Base-by-base conservation (phyloP, 176 grass and related monocot species). In the Pontederia paniculata region DNA sequence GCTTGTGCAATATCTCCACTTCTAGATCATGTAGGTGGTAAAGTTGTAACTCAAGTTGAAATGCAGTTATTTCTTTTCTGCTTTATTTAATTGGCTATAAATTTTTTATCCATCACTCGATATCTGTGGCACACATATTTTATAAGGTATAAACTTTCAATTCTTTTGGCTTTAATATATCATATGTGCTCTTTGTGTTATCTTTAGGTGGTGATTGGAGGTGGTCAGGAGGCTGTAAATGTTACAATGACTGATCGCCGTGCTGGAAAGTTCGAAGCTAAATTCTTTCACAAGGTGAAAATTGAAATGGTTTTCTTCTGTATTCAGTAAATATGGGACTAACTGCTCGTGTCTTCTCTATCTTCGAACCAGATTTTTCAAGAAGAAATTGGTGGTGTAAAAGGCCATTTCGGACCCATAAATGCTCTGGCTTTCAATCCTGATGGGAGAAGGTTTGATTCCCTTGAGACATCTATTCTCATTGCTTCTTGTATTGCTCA, bases 311-410 rank as follows among this genome's bases (percentile, higher is more conserved):
- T 58, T 8, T 14, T 21, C 6, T 46, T 63, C 31, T 18, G 11
- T 2, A 31, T 45, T 55, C 20, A 3, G 9, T 55, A 42, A 69
- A 22, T 57, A 64, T 62, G 4, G 44, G n/a, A 23, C 60, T 25
- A 20, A 44, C 67, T 18, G 28, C 2, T 54, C 42, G 62, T 46
- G 17, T 10, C 52, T 1, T 19, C 55, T 74, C 1, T 41, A 68
- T 60, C 63, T 55, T 31, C 46, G 7, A 28, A 21, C 23, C 52
- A 97, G 82, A 87, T 89, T 84, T 57, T 90, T 58, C 77, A 90
- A 90, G 91, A 87, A 47, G 91, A 96, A 80, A 89, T 96, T 57
- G 86, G 91, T 44, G 85, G 91, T 64, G 82, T 96, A 14, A 96
- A 96, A 73, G 91, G 86, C 0, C 91, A 97, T 64, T 97, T 90